These are phyloP conservation scores for Termitomyces sp. DNA, from an alignment of 768 basidiomycete genomes.

Conservation along the genomic window DNA sequence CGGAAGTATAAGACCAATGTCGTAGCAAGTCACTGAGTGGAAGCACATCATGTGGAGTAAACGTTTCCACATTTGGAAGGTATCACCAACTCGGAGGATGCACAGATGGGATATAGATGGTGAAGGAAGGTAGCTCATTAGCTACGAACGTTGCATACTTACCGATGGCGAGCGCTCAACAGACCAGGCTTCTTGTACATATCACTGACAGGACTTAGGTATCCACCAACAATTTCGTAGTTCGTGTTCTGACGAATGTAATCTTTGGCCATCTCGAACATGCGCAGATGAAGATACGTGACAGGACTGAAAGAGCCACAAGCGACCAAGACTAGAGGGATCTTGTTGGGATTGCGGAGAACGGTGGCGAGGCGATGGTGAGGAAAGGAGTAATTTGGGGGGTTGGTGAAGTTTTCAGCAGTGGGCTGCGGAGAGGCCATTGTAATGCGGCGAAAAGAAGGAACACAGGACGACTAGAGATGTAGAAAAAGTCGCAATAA, in stretches of 20 bases:
- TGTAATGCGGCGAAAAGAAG: slow-evolving; percentile 11
- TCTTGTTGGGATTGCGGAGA: slow-evolving; percentile 60
- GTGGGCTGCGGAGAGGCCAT: slow-evolving; percentile 24
- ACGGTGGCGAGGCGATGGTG: slow-evolving; percentile 55
- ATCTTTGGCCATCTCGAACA: slow-evolving; percentile 99
- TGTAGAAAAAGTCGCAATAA: slow-evolving; percentile 4
- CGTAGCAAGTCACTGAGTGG: background rate
- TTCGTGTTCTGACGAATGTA: slow-evolving; percentile 88
- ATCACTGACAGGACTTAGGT: slow-evolving; percentile 94
- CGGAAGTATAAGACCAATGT: slow-evolving; percentile 12
- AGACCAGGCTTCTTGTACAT: slow-evolving; percentile 96
- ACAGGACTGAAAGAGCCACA: slow-evolving; percentile 98
- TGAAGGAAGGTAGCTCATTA: background rate
- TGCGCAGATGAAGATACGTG: slow-evolving; percentile 95
- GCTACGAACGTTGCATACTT: slow-evolving; percentile 29
- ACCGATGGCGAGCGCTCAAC: slow-evolving; percentile 86
- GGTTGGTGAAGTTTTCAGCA: slow-evolving; percentile 51
- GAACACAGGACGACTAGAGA: slow-evolving; percentile 4
- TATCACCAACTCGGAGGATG: background rate
- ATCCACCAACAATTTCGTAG: slow-evolving; percentile 93
- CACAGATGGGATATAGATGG: background rate
- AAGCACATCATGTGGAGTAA: slow-evolving; percentile 16
- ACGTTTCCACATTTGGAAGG: slow-evolving; percentile 12
- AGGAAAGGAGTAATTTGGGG: slow-evolving; percentile 64
- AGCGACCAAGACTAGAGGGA: slow-evolving; percentile 91